phyloP scores from a whole-genome alignment of 1,284 basidiomycete genomes.

The Puccinia coronata region DNA sequence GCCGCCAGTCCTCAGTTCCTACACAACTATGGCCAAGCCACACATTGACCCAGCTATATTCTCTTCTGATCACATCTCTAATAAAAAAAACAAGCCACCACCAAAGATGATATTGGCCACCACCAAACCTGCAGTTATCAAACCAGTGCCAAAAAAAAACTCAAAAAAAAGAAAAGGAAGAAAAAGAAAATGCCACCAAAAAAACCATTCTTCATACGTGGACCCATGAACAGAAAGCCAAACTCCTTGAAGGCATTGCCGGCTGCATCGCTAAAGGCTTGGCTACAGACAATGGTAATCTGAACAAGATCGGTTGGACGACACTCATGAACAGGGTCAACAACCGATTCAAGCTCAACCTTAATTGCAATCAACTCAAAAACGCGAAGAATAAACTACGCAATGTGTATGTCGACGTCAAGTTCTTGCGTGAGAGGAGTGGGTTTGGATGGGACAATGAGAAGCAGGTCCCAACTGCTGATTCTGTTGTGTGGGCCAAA shows the following conservation, averaged over 20 bases:
- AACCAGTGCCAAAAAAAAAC: neutral
- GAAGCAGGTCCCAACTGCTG: neutral
- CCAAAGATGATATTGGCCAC: neutral
- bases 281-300: neutral
- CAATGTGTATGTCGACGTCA: neutral
- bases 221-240: conserved; percentile 4
- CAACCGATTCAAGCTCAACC: neutral
- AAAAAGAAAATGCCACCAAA: neutral
- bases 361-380: neutral
- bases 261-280: neutral
- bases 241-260: neutral
- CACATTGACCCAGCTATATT: neutral
- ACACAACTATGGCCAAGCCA: no score
- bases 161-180: neutral
- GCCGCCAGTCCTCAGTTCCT: no score
- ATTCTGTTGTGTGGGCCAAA: neutral
- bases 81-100: neutral
- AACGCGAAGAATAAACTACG: neutral
- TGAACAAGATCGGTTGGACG: conserved; percentile 2
- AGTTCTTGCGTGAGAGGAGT: neutral
- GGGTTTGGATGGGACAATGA: conserved; percentile 11
- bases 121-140: no score
- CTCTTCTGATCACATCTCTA: neutral
- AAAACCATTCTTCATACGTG: neutral
- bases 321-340: neutral